A percentile compares a stretch with the other conserved stretches of the same genome.
These are phyloP conservation scores for Acanthamoeba castellanii DNA, from an alignment of 208 protist species.

Conservation along the genomic window DNA sequence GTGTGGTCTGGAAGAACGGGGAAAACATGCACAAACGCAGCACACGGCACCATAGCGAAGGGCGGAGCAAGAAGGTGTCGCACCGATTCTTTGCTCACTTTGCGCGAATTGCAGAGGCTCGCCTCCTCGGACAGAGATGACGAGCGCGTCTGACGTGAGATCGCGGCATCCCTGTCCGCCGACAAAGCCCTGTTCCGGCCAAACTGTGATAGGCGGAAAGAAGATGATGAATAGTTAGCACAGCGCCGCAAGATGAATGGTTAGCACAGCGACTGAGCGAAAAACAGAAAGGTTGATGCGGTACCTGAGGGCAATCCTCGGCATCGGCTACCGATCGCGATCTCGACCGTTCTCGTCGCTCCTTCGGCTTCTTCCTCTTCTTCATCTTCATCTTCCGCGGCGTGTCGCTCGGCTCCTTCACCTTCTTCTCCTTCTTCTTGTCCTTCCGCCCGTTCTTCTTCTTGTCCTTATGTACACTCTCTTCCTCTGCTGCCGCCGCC, in stretches of 20 bases:
- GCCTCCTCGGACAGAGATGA: neutral
- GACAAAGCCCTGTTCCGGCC: constrained; percentile 23
- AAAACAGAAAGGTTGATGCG: neutral
- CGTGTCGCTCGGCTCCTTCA: neutral
- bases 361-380: neutral
- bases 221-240: too few species aligned
- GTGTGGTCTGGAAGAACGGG: neutral
- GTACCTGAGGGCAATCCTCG: neutral
- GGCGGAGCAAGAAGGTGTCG: neutral
- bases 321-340: constrained; percentile 12
- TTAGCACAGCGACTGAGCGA: neutral
- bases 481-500: neutral
- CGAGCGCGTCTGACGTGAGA: neutral
- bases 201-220: neutral
- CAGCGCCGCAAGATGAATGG: too few species aligned
- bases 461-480: constrained; percentile 43
- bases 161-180: neutral
- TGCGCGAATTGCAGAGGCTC: neutral
- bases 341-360: neutral
- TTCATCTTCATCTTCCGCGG: neutral
- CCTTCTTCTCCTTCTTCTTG: constrained; percentile 12
- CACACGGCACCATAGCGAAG: neutral
- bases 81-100: neutral
- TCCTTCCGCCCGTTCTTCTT: neutral
- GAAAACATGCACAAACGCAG: neutral